Evolutionary conservation across 2,329 filamentous ascomycete species (phyloP), one percentile per base, ranked within the genome.

Genomic region (Fusarium sp.): DNA sequence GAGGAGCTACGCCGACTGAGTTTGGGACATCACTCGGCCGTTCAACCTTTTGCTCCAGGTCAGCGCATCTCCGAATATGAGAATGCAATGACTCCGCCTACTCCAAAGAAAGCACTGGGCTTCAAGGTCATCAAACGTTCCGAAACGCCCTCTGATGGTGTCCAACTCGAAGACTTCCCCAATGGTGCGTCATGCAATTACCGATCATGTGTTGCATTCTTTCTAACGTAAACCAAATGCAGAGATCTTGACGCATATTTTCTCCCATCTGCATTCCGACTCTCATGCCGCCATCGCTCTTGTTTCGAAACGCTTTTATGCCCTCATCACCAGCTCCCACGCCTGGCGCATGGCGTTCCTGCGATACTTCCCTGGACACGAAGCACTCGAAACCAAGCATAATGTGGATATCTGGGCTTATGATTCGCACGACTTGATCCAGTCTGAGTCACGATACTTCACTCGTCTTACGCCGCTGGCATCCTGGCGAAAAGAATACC

Each of bases 401-500:
- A 77, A 78, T 40, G 75, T 74, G 16, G 79, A 80, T 22, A 74
- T 81, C 2, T 81, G 82, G 72, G 82, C 84, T 24, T 80, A 83
- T 25, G 82, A 88, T 37, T 79, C 80, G 47, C 79, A 81, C 57
- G 89, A 88, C 75, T 79, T 79, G 57, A 83, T 94, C 46, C 87
- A 88, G 29, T 91, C 92, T 2, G 92, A 96, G 76, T 88, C 88
- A 73, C 92, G 94, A 46, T 88, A 89, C 70, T 99, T 98, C 76
- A 89, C 92, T 18, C 90, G 94, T 45, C 85, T 99, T 57, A 97
- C 93, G 12, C 86, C 90, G 6, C 82, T 94, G 66, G 92, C 94
- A n/a, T 96, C 94, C 11, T 98, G 96, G 95, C 89, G 95, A 73
- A 98, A 93, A 80, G 96, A 99, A 79, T 99, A 98, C 76, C 91